Conservation (phyloP, 345 rosid species). For the Physaria fendleri region DNA sequence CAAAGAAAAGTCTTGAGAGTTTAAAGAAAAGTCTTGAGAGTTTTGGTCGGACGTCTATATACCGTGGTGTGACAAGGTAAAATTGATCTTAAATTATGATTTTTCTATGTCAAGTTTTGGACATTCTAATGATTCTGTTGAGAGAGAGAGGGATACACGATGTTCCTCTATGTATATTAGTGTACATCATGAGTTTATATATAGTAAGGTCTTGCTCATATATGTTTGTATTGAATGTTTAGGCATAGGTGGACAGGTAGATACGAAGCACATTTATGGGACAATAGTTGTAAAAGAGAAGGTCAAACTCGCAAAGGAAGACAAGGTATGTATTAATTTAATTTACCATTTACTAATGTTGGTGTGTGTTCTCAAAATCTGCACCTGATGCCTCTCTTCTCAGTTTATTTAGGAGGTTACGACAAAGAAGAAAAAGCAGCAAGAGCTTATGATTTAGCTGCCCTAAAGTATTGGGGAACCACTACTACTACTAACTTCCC, state of each 20-base stretch:
- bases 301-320: constrained; percentile 91
- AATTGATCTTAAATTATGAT: not conserved
- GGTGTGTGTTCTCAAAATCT: not conserved
- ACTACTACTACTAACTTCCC: constrained; percentile 91
- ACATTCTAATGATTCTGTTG: constrained; percentile 6
- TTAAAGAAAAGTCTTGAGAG: constrained; percentile 75
- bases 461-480: constrained; percentile 91
- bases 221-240: not conserved
- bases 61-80: constrained; percentile 92
- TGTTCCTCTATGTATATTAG: constrained; percentile 5
- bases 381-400: constrained; percentile 13
- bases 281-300: constrained; percentile 77
- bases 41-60: constrained; percentile 86
- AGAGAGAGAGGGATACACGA: not conserved
- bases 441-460: constrained; percentile 88
- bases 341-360: not conserved
- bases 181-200: not conserved
- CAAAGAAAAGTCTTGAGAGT: constrained; percentile 64
- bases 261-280: constrained; percentile 86
- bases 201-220: not conserved
- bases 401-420: constrained; percentile 97
- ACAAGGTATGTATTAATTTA: constrained; percentile 39
- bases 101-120: not conserved
- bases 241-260: constrained; percentile 92
- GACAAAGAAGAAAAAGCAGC: constrained; percentile 98